Conservation (phyloP, 1,139 yeast species). For the Arxiozyma heterogenica region DNA sequence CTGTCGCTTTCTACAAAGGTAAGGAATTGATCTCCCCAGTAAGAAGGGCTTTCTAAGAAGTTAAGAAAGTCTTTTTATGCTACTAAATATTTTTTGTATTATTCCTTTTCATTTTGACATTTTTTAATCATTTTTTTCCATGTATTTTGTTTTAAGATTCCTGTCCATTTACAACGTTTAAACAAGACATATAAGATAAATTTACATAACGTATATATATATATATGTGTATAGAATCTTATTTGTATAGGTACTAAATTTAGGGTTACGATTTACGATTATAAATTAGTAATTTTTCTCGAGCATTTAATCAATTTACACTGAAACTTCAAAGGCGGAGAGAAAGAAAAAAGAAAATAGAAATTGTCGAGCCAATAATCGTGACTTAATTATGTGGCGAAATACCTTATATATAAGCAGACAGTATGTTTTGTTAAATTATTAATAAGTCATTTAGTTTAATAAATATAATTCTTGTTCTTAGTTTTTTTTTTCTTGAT, state of each 20-base stretch:
- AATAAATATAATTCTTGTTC: background rate
- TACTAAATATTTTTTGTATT: background rate
- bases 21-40: conserved; percentile 64
- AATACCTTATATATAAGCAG: too few species aligned
- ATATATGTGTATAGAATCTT: background rate
- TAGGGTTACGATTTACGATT: background rate
- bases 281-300: too few species aligned
- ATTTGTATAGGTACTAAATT: background rate
- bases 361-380: background rate
- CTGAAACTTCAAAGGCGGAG: too few species aligned
- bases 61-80: background rate
- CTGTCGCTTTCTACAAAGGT: conserved; percentile 79
- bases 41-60: conserved; percentile 51
- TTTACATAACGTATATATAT: background rate
- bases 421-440: too few species aligned
- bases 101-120: background rate
- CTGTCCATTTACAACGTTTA: background rate
- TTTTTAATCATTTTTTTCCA: background rate
- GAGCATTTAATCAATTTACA: background rate
- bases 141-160: background rate
- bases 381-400: too few species aligned
- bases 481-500: background rate
- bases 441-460: too few species aligned
- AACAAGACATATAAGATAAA: background rate
- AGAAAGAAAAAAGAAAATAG: background rate